Base-by-base conservation (phyloP, 2,329 filamentous ascomycete genomes). In the Fusarium beomiforme region DNA sequence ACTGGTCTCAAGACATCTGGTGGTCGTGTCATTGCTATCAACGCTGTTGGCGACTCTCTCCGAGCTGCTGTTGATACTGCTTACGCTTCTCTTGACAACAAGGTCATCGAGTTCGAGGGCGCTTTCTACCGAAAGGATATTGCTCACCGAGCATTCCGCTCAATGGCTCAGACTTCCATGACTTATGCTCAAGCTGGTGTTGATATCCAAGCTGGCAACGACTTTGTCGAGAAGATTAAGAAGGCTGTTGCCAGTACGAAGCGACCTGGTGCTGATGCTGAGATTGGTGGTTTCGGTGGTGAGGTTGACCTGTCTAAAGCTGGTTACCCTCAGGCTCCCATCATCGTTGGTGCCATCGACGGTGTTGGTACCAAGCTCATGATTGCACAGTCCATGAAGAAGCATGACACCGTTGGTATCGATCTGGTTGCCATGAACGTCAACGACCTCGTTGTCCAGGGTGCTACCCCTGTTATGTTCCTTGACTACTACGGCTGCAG, bases 371-470 rank as follows among this genome's bases (percentile, higher is more conserved):
- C 95, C 51, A 98, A 98, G 85, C 91, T 98, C 76, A 97, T 97
- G 87, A 93, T 99, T 77, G 96, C 96, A 1, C 95, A 98, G 79
- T 89, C 90, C 16, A 93, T 97, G 84, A 88, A 90, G 75, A 94
- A 97, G 83, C 96, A 98, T 82, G 91, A 95, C 81, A 97, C 95
- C 6, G 95, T 99, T 14, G 96, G 96, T 67, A 94, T 99, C 75
- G 96, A 99, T 79, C 88, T 99, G 37, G 96, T 99, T 7, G 96
- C 96, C 73, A 98, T 98, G 95, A 98, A 98, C 81, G 96, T 98
- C 79, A 99, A 99, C 81, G 96, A 99, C 78, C 87, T 99, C 0
- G 91, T 99, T 55, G 96, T 98, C 12, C 95, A 98, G 84, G 96
- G 96, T 59, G 96, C 96, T 16, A 93, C 96, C 75, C 95, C 96